Evolutionary conservation across 1,284 basidiomycete genomes (phyloP), one percentile per base, ranked within the genome.

Genomic region (Inonotus obliquus): DNA sequence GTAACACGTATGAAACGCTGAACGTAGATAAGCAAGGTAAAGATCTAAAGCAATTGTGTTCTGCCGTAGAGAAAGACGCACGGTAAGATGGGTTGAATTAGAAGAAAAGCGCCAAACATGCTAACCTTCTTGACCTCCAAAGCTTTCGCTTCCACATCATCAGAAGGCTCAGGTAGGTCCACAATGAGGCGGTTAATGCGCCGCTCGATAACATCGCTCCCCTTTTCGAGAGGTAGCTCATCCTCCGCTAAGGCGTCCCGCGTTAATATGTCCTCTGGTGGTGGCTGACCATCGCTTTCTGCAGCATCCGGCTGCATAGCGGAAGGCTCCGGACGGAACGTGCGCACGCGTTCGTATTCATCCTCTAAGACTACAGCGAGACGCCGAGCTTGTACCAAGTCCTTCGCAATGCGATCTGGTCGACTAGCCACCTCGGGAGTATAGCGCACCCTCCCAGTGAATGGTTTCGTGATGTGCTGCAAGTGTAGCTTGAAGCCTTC

Each of bases 401-500:
- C 95, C 67, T 87, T 89, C 62, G 80, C 80, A 66, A 97, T 77
- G 49, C 94, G 81, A 29, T 91, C 87, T 10, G 91, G 86, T 57
- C 82, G 82, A 71, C 86, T 91, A 17, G 91, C 86, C 25, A 90
- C 82, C 67, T 93, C 86, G 19, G 94, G 93, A 2, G 94, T 84
- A 65, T 85, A 85, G 47, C 92, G 87, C 62, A 92, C 77, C 64
- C 87, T 82, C 65, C 88, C 89, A 57, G 85, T 81, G 72, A 93
- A 91, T 14, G 93, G 87, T 59, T 87, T 86, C 35, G 83, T 81
- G 69, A 89, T 93, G 72, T 93, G 88, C 21, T 85, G 86, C 69
- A 96, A 89, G 73, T 96, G 93, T 57, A 96, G 78, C 67, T 93
- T 95, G 78, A 96, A 96, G 59, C 89, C 90, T 73, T 95, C 93